Conservation (phyloP, 441 rosid genomes). For the Euphorbia schlechtendalii region DNA sequence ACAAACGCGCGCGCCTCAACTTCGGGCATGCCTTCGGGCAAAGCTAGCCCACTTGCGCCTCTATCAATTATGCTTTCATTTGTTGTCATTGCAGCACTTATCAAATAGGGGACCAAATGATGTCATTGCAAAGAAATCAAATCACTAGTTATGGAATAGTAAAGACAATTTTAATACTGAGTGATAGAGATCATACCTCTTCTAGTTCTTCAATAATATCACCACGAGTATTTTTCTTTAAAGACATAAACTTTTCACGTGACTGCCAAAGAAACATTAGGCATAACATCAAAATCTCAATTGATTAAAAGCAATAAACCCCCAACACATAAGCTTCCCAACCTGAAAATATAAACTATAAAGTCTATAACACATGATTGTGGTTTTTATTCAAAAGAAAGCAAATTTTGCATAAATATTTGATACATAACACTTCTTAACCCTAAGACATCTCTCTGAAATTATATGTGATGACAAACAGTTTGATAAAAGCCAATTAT, state of each 20-base stretch:
- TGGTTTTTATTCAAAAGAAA: not conserved
- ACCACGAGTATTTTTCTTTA: constrained; percentile 72
- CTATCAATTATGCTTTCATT: no score
- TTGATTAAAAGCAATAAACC: not conserved
- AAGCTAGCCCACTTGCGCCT: no score
- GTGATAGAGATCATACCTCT: constrained; percentile 48
- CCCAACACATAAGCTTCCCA: not conserved
- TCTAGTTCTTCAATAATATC: constrained; percentile 78
- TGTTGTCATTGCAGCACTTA: no score
- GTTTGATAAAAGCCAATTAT: not conserved
- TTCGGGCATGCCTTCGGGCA: no score
- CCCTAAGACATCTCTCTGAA: not conserved
- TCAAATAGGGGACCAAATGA: not conserved
- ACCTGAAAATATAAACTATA: not conserved
- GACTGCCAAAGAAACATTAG: constrained; percentile 40
- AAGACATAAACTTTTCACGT: constrained; percentile 79
- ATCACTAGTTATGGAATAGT: constrained; percentile 2
- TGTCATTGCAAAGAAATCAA: no score
- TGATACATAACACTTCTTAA: not conserved
- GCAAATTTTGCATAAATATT: not conserved
- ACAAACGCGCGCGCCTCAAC: no score
- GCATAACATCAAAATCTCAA: constrained; percentile 1
- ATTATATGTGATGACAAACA: not conserved
- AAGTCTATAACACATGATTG: not conserved
- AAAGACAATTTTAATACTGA: not conserved